Evolutionary conservation across 805 yeast species (phyloP), one percentile per base, ranked within the genome.

Genomic region (Hanseniaspora singularis): DNA sequence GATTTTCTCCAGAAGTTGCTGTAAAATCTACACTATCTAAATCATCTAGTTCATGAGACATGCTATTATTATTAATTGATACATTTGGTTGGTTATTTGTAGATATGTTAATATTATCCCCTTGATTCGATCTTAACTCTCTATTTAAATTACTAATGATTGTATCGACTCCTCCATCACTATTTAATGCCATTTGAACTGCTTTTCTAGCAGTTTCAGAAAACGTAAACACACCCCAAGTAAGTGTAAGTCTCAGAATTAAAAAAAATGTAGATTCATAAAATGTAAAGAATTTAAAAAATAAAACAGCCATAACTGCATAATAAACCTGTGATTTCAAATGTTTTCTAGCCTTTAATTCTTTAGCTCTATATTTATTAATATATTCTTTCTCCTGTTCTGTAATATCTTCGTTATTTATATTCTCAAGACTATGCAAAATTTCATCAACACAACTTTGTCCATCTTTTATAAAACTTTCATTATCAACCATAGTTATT

Each of bases 261-360:
- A 48, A 27, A 18, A 38, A 26, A 27, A 48, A 32, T 5, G 44
- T 41, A 2, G 47, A 48, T 15, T 48, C 50, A 27, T 37, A 36
- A 15, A 41, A 48, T 9, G 41, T 32, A 10, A 41, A 38, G 37
- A 32, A 48, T 23, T 48, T 48, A 26, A 48, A 38, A 26, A 48
- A 38, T 8, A 41, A 20, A 3, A 48, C 26, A 12, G 37, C 43
- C 8, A 44, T 28, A 4, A 44, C 30, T 1, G 41, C 36, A 11
- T 19, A 30, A 23, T 37, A 44, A 2, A 38, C 26, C 19, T 37
- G 40, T 11, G 36, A 33, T 24, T 39, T 44, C 8, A 44, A 12
- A 19, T 44, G 48, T 12, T 26, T 37, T 26, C 41, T 38, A 12
- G 41, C 33, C 15, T 36, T 44, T 9, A 44, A 15, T 16, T 44